Evolutionary conservation across 371 early-diverging fungal species (phyloP), one percentile per base, ranked within the genome.

Genomic region (Neoconidiobolus thromboides): DNA sequence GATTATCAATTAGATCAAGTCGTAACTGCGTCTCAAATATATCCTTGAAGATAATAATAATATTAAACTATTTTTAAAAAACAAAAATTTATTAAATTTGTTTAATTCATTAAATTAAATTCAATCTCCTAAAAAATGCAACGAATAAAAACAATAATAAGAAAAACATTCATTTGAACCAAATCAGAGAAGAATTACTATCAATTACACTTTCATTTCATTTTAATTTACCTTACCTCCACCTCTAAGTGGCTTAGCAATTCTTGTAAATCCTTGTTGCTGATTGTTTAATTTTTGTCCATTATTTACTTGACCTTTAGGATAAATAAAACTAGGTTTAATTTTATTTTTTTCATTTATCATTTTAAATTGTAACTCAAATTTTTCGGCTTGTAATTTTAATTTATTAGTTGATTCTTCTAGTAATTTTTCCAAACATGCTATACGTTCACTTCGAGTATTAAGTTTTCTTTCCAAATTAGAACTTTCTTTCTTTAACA

Each of bases 371-470:
- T 43, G 58, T 37, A 43, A 14, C 5, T 58, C 58, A 37, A 58
- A 58, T 74, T 84, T 85, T 70, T 85, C 86, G 65, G 86, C 87
- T 70, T 87, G 91, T 60, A 76, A 72, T 5, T 85, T 81, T 63
- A 77, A 63, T 60, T 84, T 81, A 64, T 76, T 79, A 68, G 77
- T 81, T 37, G 80, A 73, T 62, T 91, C 89, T 67, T 87, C 83
- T 60, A 94, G 68, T 37, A 90, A 70, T 10, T 69, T 55, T 70
- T 97, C 96, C 62, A 97, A 71, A 55, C 80, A 87, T 62, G 80
- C 77, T 57, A 97, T 94, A 61, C 96, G 86, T 68, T 95, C 96
- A 64, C 89, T 91, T 44, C 95, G 78, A 4, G 91, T 88, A 61
- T 70, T 74, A 52, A 96, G 71, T 73, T 95, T 94, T 57, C 93